Conservation (phyloP, 2,329 filamentous ascomycete genomes). For the Trichophyton simii region DNA sequence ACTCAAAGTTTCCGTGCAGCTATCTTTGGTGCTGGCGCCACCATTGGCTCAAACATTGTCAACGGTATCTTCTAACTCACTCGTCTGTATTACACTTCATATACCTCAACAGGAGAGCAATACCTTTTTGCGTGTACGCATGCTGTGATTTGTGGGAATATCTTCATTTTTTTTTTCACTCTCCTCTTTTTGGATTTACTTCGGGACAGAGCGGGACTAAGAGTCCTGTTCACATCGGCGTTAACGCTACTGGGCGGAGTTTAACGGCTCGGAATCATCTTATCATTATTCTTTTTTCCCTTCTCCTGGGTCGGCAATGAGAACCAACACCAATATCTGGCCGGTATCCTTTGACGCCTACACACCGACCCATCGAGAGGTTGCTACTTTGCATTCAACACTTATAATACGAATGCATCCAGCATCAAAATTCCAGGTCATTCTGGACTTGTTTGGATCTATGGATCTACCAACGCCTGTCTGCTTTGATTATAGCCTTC, state of each 20-base stretch:
- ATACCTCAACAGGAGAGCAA: background rate
- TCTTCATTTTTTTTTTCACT: background rate
- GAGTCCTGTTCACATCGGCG: background rate
- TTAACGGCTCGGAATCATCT: background rate
- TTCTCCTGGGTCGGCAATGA: background rate
- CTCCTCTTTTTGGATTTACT: background rate
- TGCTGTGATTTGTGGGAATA: background rate
- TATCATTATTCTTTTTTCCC: background rate
- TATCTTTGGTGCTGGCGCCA: constrained; percentile 86
- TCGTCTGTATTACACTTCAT: background rate
- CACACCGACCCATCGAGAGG: background rate
- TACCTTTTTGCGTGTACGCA: background rate
- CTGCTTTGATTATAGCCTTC: background rate
- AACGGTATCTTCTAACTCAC: constrained; percentile 67
- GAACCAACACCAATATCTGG: background rate
- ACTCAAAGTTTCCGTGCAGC: constrained; percentile 31
- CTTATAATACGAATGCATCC: background rate
- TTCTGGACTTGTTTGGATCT: background rate
- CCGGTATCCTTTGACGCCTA: background rate
- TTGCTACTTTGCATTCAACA: background rate
- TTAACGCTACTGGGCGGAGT: constrained; percentile 1
- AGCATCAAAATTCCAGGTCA: background rate
- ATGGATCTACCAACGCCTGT: background rate
- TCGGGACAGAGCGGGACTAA: background rate
- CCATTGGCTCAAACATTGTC: constrained; percentile 78